These are phyloP conservation scores for Helminthosporium solani DNA, from an alignment of 2,329 filamentous ascomycete genomes.

Conservation along the genomic window DNA sequence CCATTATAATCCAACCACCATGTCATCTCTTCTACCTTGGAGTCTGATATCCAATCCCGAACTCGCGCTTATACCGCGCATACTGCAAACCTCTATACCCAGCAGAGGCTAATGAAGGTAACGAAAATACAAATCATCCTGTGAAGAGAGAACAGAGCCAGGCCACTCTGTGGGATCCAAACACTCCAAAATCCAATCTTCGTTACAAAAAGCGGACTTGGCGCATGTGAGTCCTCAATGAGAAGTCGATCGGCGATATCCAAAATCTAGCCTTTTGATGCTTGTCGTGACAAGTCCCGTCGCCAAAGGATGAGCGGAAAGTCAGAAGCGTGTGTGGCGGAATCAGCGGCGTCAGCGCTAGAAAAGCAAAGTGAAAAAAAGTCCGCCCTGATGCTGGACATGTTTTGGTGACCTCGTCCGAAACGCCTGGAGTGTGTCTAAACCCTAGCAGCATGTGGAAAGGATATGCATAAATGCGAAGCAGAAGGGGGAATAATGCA, in stretches of 20 bases:
- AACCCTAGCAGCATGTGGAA: background rate
- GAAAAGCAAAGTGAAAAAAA: background rate
- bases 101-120: too few species aligned
- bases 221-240: background rate
- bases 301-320: background rate
- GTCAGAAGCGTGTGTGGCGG: background rate
- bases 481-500: conserved; percentile 28
- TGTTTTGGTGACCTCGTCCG: conserved; percentile 11
- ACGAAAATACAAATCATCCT: too few species aligned
- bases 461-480: conserved; percentile 14
- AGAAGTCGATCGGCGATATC: background rate
- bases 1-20: too few species aligned
- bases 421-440: conserved; percentile 13
- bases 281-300: background rate
- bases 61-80: too few species aligned
- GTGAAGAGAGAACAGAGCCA: too few species aligned
- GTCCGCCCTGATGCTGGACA: conserved; percentile 10
- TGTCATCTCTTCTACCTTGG: too few species aligned
- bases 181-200: background rate
- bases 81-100: too few species aligned
- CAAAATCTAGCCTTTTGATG: background rate
- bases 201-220: background rate
- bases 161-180: too few species aligned
- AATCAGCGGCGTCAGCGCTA: background rate
- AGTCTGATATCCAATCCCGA: too few species aligned